Evolutionary conservation across 1,139 yeast species (phyloP), one percentile per base, ranked within the genome.

Genomic region (Blastobotrys elegans): DNA sequence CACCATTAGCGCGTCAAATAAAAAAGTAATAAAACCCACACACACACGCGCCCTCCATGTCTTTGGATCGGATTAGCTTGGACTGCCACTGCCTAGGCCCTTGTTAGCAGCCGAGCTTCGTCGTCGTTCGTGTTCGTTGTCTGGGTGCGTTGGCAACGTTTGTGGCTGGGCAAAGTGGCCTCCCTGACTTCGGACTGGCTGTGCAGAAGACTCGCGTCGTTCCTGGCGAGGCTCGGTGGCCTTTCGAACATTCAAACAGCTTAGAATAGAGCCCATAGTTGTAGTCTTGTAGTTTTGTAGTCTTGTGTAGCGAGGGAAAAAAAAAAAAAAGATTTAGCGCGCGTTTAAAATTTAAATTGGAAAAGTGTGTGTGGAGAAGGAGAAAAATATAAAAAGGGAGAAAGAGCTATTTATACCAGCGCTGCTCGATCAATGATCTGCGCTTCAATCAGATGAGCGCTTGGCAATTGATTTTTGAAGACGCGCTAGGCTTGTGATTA

Each of bases 191-290:
- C 21, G 32, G 4, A 39, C 16, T 11, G 38, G 26, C 10, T 31
- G 26, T 4, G 16, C 18, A 2, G 18, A 17, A 3, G 44, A 41
- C 3, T 26, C 32, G 29, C 46, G 33, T 31, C 46, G 35, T 20
- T 43, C 46, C 5, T 14, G 13, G 8, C 30, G 27, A 8, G 41
- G 46, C 31, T 43, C 46, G 17, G 46, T 43, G 14, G 46, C 46
- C 36, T 22, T 35, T 13, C 22, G 8, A 13, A 43, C 46, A 22
- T 29, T 43, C 20, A 43, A 36, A 37, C 46, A 43, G 29, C 46
- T 43, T 6, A 43, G 20, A 11, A 29, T 24, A 4, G 31, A 7
- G 24, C 46, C 46, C 46, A 43, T 43, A 14, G n/a, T 32, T 7
- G n/a, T n/a, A n/a, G n/a, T 30, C n/a, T 13, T 30, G 33, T 14